phyloP scores from a whole-genome alignment of 202 grass and related monocot species.

The Dendrocalamus latiflorus region DNA sequence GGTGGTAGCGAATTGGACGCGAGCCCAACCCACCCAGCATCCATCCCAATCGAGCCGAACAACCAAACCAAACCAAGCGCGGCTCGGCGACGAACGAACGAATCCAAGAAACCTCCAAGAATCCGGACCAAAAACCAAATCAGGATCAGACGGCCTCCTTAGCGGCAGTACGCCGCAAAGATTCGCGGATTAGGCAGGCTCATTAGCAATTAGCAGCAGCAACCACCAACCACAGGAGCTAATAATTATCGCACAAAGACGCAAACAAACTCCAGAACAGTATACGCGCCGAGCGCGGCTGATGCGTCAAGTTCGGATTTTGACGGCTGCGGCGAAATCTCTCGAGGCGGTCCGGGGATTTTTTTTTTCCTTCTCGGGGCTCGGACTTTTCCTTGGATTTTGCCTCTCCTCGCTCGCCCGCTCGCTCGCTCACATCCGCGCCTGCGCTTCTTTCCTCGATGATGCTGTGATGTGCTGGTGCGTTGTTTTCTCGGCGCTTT shows the following conservation, averaged over 20 bases:
- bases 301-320: constrained; percentile 54
- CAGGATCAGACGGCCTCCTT: background rate
- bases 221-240: background rate
- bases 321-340: constrained; percentile 18
- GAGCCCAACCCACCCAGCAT: constrained; percentile 30
- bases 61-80: constrained; percentile 26
- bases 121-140: background rate
- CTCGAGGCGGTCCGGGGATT: background rate
- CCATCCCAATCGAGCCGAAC: constrained; percentile 32
- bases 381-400: constrained; percentile 46
- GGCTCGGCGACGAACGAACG: background rate
- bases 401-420: background rate
- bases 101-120: constrained; percentile 26
- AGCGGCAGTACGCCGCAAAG: background rate
- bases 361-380: background rate
- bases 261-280: constrained; percentile 38
- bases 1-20: constrained; percentile 49
- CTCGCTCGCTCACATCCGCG: background rate
- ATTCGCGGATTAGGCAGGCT: constrained; percentile 24
- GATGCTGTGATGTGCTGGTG: constrained; percentile 24
- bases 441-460: background rate
- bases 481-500: constrained; percentile 49
- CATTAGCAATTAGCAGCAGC: background rate
- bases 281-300: background rate
- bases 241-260: constrained; percentile 28